Base-by-base conservation (phyloP, 768 basidiomycete species). In the Imleria badia region DNA sequence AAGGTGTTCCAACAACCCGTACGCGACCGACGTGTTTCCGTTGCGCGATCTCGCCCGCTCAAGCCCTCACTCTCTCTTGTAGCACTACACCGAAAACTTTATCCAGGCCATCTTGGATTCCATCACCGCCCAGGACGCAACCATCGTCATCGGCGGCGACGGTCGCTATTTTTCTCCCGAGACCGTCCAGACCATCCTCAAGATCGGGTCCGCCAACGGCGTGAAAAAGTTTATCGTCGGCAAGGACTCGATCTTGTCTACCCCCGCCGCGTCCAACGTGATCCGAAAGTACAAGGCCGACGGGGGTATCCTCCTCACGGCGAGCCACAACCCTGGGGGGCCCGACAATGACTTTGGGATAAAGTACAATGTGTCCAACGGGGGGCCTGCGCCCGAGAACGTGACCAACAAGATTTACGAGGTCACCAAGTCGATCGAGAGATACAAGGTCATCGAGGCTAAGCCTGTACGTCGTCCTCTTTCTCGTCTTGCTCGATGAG, bases 1-100 rank as follows among this genome's bases (percentile, higher is more conserved):
- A 98, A 96, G 76, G 85, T 98, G 64, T 99, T 99, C 83, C 91
- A 99, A 75, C 93, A 98, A 72, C 81, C 91, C 83, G 94, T 92
- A 63, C 60, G 80, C 55, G 59, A 59, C 66, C 31, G 65, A 60
- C 60, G 45, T 50, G 39, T 34, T 49, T 20, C 30, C 38, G 43
- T n/a, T 26, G 19, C 56, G 36, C 17, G 19, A 56, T 39, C 42
- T 33, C 36, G 39, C 31, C 50, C 43, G 52, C 67, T 68, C 56
- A 66, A 65, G 55, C n/a, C n/a, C n/a, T n/a, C 52, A 23, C 51
- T 46, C 51, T n/a, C 38, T 31, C 57, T 33, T 52, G 50, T 50
- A 94, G 92, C 87, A 98, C 78, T 99, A 98, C 77, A 99, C 97
- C 42, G 97, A 98, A 76, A 99, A 98, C 80, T 99, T 99, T 64